A percentile compares a stretch with the other conserved stretches of the same genome.
phyloP scores from a whole-genome alignment of 2,329 filamentous ascomycete genomes.

The Falciphora oryzae region DNA sequence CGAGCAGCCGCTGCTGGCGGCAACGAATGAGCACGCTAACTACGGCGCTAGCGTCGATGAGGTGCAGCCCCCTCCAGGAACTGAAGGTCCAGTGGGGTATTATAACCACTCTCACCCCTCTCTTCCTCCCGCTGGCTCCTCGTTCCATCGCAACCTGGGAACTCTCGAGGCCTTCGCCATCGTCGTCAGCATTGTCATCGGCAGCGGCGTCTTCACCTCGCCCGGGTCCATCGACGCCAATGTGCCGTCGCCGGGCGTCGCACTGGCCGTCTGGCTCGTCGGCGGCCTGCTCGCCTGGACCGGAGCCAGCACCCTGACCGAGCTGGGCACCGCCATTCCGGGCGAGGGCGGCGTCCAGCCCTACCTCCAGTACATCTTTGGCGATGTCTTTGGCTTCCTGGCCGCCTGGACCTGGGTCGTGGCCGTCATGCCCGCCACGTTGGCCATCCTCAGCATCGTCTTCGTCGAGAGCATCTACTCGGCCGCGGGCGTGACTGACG shows the following conservation, averaged over 20 bases:
- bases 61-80: neutral
- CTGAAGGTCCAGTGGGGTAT: neutral
- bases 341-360: constrained; percentile 60
- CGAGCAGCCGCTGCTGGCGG: neutral
- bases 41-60: too few species aligned
- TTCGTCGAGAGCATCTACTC: constrained; percentile 57
- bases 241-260: constrained; percentile 54
- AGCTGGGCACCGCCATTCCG: constrained; percentile 57
- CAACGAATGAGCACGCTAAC: neutral
- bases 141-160: constrained; percentile 35
- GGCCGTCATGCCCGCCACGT: constrained; percentile 57
- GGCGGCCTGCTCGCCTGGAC: constrained; percentile 60
- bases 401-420: constrained; percentile 62
- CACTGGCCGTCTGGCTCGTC: constrained; percentile 54
- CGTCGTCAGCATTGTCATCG: constrained; percentile 58
- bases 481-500: constrained; percentile 38
- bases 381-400: constrained; percentile 55
- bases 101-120: too few species aligned
- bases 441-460: constrained; percentile 59
- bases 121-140: neutral
- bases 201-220: constrained; percentile 60
- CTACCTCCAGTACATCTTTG: constrained; percentile 55
- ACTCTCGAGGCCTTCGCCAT: constrained; percentile 50
- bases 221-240: constrained; percentile 58
- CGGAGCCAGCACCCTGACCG: constrained; percentile 55